These are phyloP conservation scores for Eleusine coracana DNA, from an alignment of 176 grass and related monocot genomes.

Conservation along the genomic window DNA sequence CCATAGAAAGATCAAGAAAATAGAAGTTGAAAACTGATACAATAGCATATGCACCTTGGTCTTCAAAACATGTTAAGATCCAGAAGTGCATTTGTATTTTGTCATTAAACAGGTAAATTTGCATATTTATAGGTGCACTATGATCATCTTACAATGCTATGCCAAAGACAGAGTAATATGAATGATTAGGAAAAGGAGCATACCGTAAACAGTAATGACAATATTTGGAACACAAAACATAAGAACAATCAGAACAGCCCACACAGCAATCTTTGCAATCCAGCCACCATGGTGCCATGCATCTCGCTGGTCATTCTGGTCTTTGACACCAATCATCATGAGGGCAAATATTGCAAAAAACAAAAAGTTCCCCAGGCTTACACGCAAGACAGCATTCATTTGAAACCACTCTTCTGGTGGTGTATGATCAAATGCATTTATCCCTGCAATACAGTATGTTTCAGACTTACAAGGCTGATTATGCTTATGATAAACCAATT, in stretches of 20 bases:
- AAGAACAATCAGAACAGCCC: constrained; percentile 77
- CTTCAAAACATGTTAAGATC: constrained; percentile 10
- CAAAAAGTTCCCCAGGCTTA: constrained; percentile 93
- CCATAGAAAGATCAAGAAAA: constrained; percentile 21
- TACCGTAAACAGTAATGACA: constrained; percentile 84
- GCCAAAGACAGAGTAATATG: constrained; percentile 25
- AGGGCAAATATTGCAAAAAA: constrained; percentile 84
- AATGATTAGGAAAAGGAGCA: constrained; percentile 40
- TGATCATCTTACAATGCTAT: constrained; percentile 2
- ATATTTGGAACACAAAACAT: constrained; percentile 95
- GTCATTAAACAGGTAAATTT: neutral
- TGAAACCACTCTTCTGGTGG: constrained; percentile 82
- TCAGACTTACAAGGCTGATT: neutral
- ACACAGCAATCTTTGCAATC: constrained; percentile 81
- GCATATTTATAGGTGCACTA: neutral
- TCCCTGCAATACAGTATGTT: constrained; percentile 45
- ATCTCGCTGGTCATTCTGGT: constrained; percentile 91
- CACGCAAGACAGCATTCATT: constrained; percentile 86
- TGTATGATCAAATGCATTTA: constrained; percentile 51
- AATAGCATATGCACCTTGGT: constrained; percentile 15
- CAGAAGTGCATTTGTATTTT: neutral
- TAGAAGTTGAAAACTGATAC: constrained; percentile 4
- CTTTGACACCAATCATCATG: constrained; percentile 89
- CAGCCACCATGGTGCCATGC: constrained; percentile 94
- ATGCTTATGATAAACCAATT: constrained; percentile 1